Evolutionary conservation across 176 grass and related monocot genomes (phyloP).

Genomic region (Oryza rufipogon): DNA sequence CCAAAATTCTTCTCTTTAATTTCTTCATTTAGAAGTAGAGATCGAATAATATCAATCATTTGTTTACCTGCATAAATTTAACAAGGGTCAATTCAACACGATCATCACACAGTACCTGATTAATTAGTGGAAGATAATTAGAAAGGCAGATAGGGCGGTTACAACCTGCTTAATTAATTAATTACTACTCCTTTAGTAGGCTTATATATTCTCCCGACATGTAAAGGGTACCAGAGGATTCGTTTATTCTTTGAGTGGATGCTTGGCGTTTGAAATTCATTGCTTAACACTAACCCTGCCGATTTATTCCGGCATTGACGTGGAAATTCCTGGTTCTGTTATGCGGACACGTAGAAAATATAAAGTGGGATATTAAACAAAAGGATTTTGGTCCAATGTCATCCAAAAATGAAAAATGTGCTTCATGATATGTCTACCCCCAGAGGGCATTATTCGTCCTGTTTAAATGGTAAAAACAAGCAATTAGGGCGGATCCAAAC

Average conservation of each 20-base stretch:
- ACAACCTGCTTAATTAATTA: not conserved
- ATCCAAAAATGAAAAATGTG: constrained; percentile 25
- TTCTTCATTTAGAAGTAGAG: no score
- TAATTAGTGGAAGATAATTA: not conserved
- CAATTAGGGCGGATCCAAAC: constrained; percentile 17
- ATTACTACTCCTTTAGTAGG: not conserved
- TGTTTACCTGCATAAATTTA: not conserved
- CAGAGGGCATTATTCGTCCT: constrained; percentile 27
- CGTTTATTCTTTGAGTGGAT: constrained; percentile 37
- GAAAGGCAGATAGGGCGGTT: constrained; percentile 10
- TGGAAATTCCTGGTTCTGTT: constrained; percentile 31
- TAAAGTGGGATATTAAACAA: not conserved
- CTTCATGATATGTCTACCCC: constrained; percentile 1
- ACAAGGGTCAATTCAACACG: constrained; percentile 26
- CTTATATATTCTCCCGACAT: constrained; percentile 36
- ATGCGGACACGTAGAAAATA: constrained; percentile 28
- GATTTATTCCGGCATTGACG: constrained; percentile 11
- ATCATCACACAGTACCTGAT: constrained; percentile 15
- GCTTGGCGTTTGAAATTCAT: constrained; percentile 29
- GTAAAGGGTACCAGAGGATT: not conserved
- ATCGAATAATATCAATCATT: constrained; percentile 19
- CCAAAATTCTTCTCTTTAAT: no score
- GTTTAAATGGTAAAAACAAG: not conserved
- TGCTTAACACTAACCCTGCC: not conserved
- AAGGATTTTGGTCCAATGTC: not conserved